A percentile compares a stretch with the other conserved stretches of the same genome.
Conservation (phyloP, 495 filamentous ascomycete genomes). For the Xylaria venustula region DNA sequence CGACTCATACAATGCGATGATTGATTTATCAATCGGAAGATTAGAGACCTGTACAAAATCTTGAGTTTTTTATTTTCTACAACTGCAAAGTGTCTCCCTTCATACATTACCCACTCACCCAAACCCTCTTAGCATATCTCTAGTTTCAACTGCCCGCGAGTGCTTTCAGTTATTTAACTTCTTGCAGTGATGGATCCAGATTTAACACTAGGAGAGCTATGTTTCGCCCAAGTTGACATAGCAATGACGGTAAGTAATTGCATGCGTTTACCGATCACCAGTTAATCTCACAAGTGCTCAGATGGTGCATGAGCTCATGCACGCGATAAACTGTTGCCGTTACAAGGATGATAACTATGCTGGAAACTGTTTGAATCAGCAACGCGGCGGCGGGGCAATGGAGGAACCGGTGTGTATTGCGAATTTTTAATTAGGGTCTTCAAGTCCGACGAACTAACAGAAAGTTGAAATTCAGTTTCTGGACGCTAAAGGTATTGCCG, state of each 20-base stretch:
- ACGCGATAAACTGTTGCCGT: background rate
- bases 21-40: background rate
- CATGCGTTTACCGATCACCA: background rate
- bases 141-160: background rate
- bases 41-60: background rate
- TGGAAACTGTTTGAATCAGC: background rate
- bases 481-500: background rate
- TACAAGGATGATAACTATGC: background rate
- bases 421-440: background rate
- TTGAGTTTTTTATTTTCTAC: background rate
- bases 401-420: background rate
- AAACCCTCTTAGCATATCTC: background rate
- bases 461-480: background rate
- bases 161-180: background rate
- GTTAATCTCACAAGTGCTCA: background rate
- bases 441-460: background rate
- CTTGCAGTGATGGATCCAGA: background rate
- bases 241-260: background rate
- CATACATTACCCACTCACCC: background rate
- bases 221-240: background rate
- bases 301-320: constrained; percentile 4
- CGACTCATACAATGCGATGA: background rate
- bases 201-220: background rate
- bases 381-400: background rate
- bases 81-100: no score